Conservation (phyloP, 768 basidiomycete species). For the Rubroboletus satanas region DNA sequence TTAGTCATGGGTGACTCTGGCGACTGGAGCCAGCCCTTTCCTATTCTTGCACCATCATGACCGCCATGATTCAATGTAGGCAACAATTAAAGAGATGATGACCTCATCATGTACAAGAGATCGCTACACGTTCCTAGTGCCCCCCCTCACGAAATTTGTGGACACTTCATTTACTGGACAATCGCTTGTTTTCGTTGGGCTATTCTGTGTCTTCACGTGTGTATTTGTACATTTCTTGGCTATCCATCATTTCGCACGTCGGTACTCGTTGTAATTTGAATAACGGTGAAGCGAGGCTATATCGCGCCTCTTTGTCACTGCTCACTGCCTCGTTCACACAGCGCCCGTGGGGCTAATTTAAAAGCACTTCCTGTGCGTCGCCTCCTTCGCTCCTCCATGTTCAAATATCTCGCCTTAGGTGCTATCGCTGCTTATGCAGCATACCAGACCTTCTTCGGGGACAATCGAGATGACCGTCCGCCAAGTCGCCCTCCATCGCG, state of each 20-base stretch:
- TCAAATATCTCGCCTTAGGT: slow-evolving; percentile 10
- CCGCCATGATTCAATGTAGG: background rate
- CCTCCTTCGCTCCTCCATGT: slow-evolving; percentile 2
- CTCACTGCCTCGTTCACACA: background rate
- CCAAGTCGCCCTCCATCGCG: background rate
- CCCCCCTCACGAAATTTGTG: too few species aligned
- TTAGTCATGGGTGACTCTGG: slow-evolving; percentile 55
- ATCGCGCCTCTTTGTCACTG: background rate
- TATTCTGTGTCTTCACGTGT: background rate
- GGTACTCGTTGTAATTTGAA: slow-evolving; percentile 7
- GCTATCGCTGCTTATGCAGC: slow-evolving; percentile 6
- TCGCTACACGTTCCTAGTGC: too few species aligned
- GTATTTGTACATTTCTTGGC: slow-evolving; percentile 3
- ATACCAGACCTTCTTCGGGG: slow-evolving; percentile 12
- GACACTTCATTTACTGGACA: background rate
- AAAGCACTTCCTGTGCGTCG: background rate
- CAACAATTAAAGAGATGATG: slow-evolving; percentile 2
- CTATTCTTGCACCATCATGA: slow-evolving; percentile 32
- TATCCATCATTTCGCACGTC: slow-evolving; percentile 1
- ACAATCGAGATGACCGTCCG: slow-evolving; percentile 2
- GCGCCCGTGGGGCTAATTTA: background rate
- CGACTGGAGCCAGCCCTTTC: slow-evolving; percentile 43
- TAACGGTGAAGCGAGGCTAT: background rate
- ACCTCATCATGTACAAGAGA: slow-evolving; percentile 10
- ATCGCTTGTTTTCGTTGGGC: background rate